Percentiles rank a stretch among this genome's conserved stretches.
These are phyloP conservation scores for Suzukiozyma palmioleophila DNA, from an alignment of 1,139 yeast species.

Conservation along the genomic window DNA sequence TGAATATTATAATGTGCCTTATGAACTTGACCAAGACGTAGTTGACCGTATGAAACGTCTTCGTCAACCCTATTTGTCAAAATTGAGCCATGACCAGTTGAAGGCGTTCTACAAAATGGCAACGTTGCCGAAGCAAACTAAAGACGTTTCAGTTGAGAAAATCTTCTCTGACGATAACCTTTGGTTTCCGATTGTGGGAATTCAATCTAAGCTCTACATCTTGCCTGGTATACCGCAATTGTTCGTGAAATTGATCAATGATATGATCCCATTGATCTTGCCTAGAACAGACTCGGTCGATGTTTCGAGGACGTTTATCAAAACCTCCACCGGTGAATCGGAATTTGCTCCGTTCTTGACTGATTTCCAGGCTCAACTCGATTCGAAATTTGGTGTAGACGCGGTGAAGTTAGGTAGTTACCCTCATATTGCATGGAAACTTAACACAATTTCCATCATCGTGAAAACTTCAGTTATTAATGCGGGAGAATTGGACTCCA, in stretches of 20 bases:
- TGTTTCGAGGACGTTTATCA: conserved; percentile 52
- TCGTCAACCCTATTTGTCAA: conserved; percentile 36
- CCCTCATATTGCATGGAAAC: conserved; percentile 64
- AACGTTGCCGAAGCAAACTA: conserved; percentile 46
- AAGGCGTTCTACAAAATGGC: conserved; percentile 76
- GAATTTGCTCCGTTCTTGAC: conserved; percentile 63
- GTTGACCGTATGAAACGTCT: conserved; percentile 55
- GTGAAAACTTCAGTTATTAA: conserved; percentile 42
- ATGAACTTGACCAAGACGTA: conserved; percentile 52
- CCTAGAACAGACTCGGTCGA: conserved; percentile 21
- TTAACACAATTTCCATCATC: conserved; percentile 68
- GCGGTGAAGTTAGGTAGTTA: conserved; percentile 73
- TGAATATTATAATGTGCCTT: conserved; percentile 51
- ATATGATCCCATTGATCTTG: conserved; percentile 21
- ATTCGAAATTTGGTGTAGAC: conserved; percentile 26
- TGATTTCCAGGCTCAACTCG: conserved; percentile 46
- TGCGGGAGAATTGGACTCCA: conserved; percentile 29
- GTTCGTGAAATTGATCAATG: conserved; percentile 49
- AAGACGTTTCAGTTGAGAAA: conserved; percentile 33
- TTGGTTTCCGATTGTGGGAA: conserved; percentile 82
- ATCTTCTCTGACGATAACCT: conserved; percentile 51
- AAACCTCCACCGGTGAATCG: conserved; percentile 59
- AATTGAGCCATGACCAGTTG: conserved; percentile 41
- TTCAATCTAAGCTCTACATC: conserved; percentile 59
- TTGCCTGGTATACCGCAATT: conserved; percentile 82